A percentile compares a stretch with the other conserved stretches of the same genome.
phyloP scores from a whole-genome alignment of 2,329 filamentous ascomycete species.

The Colletotrichum acutatum region DNA sequence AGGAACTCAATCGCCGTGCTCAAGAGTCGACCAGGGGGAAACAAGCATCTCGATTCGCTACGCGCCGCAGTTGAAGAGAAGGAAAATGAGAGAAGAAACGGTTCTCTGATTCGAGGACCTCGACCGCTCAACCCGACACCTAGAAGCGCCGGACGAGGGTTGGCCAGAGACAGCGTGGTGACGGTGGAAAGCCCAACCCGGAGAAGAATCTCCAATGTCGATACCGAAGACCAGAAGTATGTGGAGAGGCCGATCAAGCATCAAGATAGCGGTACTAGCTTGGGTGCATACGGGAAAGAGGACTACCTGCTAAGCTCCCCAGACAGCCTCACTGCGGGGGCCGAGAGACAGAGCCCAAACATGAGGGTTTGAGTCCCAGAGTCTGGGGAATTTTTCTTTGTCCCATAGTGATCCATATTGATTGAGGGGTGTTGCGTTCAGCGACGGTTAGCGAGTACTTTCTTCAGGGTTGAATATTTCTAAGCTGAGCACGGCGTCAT shows the following conservation, averaged over 20 bases:
- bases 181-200: constrained; percentile 2
- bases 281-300: constrained; percentile 57
- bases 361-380: constrained; percentile 43
- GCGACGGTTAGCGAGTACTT: not conserved
- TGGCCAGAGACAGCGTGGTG: not conserved
- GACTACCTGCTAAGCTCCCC: constrained; percentile 58
- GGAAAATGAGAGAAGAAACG: constrained; percentile 13
- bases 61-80: constrained; percentile 25
- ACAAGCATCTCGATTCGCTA: constrained; percentile 2
- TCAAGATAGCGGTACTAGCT: constrained; percentile 49
- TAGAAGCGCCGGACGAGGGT: constrained; percentile 24
- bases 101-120: constrained; percentile 8
- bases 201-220: not conserved
- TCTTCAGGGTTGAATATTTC: not conserved
- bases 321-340: constrained; percentile 41
- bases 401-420: not conserved
- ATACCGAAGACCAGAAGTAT: not conserved
- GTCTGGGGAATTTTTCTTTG: constrained; percentile 14
- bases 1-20: constrained; percentile 24
- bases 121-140: constrained; percentile 5
- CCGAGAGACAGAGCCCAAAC: constrained; percentile 19
- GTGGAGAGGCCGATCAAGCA: not conserved
- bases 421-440: not conserved
- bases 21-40: constrained; percentile 3
- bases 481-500: constrained; percentile 10